These are phyloP conservation scores for Protomyces pachydermus DNA, from an alignment of 1,139 yeast species.

Conservation along the genomic window DNA sequence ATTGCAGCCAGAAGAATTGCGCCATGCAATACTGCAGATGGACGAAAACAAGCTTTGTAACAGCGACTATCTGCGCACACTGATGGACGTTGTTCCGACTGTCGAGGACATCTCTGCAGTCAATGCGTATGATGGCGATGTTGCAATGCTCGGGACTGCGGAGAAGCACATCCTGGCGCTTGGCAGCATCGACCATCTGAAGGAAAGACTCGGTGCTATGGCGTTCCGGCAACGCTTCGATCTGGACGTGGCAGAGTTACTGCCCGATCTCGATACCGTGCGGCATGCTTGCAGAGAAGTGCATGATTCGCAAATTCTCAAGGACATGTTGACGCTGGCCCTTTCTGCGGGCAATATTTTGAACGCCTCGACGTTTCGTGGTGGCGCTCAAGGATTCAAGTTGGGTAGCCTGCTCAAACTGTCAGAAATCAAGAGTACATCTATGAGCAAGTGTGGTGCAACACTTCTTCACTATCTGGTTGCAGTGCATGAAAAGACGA, in stretches of 20 bases:
- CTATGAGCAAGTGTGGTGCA: background rate
- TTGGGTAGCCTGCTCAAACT: constrained; percentile 11
- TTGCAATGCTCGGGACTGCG: constrained; percentile 3
- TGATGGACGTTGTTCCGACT: constrained; percentile 4
- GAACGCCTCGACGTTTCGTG: constrained; percentile 21
- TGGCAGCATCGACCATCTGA: background rate
- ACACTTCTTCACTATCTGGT: constrained; percentile 16
- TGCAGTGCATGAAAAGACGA: background rate
- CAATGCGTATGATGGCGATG: constrained; percentile 9
- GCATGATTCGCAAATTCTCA: background rate
- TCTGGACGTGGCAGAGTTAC: constrained; percentile 7
- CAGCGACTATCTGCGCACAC: constrained; percentile 7
- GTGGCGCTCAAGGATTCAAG: constrained; percentile 19
- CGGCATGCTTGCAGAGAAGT: constrained; percentile 12
- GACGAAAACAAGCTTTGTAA: constrained; percentile 6
- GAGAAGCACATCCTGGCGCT: constrained; percentile 4
- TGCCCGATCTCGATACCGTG: constrained; percentile 3
- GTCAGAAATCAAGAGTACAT: constrained; percentile 9
- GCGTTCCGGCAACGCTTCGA: constrained; percentile 10
- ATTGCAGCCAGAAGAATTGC: background rate
- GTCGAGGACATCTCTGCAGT: constrained; percentile 4
- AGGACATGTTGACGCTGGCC: constrained; percentile 1
- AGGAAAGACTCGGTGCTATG: constrained; percentile 9
- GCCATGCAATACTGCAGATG: constrained; percentile 12
- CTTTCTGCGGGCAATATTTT: constrained; percentile 18